Base-by-base conservation (phyloP, 805 yeast genomes). In the Candida palmyrensis region DNA sequence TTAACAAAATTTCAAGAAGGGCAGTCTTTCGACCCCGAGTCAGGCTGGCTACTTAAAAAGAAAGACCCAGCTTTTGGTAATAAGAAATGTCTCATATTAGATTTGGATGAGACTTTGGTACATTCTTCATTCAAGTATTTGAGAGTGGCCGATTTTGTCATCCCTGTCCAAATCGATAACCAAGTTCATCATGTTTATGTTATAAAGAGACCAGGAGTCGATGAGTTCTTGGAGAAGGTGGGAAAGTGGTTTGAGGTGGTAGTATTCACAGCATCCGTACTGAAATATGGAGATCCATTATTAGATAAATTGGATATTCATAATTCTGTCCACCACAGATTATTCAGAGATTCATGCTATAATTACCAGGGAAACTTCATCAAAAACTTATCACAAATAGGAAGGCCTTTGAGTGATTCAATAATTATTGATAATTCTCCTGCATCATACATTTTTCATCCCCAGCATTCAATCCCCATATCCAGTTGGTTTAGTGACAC, bases 401-500 rank as follows among this genome's bases (percentile, higher is more conserved):
- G 99, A 9, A 72, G 99, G 49, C 96, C 96, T 2, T 66, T 92
- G 41, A 63, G 73, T 36, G 95, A 88, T 44, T 67, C 83, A 27
- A 88, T 92, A 37, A 92, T 92, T 44, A 78, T 92, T 43, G 99
- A 92, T 65, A 92, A 92, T 59, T 89, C 97, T 2, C 97, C 99
- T 1, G 96, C 97, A 3, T 86, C 96, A n/a, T 92, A 92, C 59
- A 80, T 90, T 36, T 85, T 92, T 69, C 97, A 92, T 55, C 99
- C 98, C 14, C 95, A 87, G 57, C 96, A 92, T 63, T 95, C 97
- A 6, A 82, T 92, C 18, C 99, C 99, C 16, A 85, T 92, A 18
- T 85, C 96, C 44, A 81, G 92, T 56, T 92, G 99, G 99, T 92
- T 92, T 68, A 85, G 96, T 45, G 99, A 92, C 61, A 79, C 92